Conservation (phyloP, 2,329 filamentous ascomycete genomes). For the Cylindrodendrum hubeiense region DNA sequence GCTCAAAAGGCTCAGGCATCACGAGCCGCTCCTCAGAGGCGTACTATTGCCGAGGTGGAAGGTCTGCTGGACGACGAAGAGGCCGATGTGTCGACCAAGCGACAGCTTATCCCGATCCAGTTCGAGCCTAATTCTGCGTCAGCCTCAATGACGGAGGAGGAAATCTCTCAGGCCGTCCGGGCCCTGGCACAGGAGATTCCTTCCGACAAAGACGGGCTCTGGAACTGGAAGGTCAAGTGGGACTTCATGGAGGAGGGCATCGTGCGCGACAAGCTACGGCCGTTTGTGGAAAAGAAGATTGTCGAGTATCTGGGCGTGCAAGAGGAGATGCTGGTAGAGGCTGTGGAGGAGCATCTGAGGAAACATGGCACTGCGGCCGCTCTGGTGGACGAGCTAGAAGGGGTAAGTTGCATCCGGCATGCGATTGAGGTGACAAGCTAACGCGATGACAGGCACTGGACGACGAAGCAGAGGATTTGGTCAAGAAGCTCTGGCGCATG, state of each 20-base stretch:
- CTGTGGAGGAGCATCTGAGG: constrained; percentile 88
- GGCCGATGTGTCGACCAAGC: constrained; percentile 76
- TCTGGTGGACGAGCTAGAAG: constrained; percentile 86
- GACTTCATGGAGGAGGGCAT: constrained; percentile 86
- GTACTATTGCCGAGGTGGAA: constrained; percentile 94
- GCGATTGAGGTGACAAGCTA: constrained; percentile 16
- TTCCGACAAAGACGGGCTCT: constrained; percentile 85
- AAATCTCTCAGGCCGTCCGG: constrained; percentile 83
- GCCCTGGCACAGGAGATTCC: constrained; percentile 92
- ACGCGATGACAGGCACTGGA: constrained; percentile 76
- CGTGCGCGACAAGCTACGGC: constrained; percentile 86
- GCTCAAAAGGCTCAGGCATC: constrained; percentile 78
- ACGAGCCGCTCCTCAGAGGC: constrained; percentile 69
- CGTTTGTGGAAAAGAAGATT: constrained; percentile 98
- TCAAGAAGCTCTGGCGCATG: constrained; percentile 98
- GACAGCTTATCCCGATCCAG: constrained; percentile 85
- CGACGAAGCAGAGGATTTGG: constrained; percentile 92
- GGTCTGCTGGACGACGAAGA: constrained; percentile 96
- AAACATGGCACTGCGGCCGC: constrained; percentile 81
- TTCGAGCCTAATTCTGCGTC: constrained; percentile 76
- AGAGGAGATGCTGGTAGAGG: constrained; percentile 94
- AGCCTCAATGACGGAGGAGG: constrained; percentile 83
- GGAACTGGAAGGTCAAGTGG: constrained; percentile 95
- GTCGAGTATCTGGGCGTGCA: constrained; percentile 96
- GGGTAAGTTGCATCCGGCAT: constrained; percentile 67